Base-by-base conservation (phyloP, 352 stramenopile species). In the Phytophthora idaei region DNA sequence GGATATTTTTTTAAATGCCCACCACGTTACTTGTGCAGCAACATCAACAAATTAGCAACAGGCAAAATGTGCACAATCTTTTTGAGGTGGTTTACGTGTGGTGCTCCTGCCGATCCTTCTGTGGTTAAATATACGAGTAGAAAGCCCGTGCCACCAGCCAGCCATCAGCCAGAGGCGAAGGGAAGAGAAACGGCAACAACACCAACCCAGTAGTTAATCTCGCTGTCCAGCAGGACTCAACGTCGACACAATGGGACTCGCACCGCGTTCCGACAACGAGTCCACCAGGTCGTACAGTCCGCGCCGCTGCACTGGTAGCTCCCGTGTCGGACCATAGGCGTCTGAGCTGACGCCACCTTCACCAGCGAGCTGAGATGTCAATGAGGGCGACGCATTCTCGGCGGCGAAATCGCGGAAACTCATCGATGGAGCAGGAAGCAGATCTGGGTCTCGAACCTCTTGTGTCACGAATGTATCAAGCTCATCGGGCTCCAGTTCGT, bases 101-200 rank as follows among this genome's bases (percentile, higher is more conserved):
- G 54, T 69, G 63, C 57, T 72, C 47, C 64, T 71, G 65, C 42
- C 69, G 61, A 66, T 73, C 60, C 46, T 67, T 68, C 46, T 64
- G 65, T 63, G 48, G 70, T 77, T 77, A 77, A 77, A 77, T 77
- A 77, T 77, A 74, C 66, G 70, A 75, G 61, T 74, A 77, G 56
- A 74, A 73, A 71, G 69, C 59, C 70, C 69, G 68, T 41, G 21
- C 21, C 21, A 21, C 21, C 21, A 21, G 21, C 21, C 21, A 41
- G 50, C 59, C 47, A 36, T 21, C 36, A 63, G 51, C 50, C 55
- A 63, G 46, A 64, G 57, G 57, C 61, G 14, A 58, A 61, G n/a
- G 42, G 41, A 64, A 60, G 44, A 67, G 41, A 32, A 67, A 61
- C 51, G 51, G 52, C 61, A 61, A 61, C 27, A 65, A 31, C 61